phyloP scores from a whole-genome alignment of 2,329 filamentous ascomycete species.

The Colletotrichum ledebouriae region DNA sequence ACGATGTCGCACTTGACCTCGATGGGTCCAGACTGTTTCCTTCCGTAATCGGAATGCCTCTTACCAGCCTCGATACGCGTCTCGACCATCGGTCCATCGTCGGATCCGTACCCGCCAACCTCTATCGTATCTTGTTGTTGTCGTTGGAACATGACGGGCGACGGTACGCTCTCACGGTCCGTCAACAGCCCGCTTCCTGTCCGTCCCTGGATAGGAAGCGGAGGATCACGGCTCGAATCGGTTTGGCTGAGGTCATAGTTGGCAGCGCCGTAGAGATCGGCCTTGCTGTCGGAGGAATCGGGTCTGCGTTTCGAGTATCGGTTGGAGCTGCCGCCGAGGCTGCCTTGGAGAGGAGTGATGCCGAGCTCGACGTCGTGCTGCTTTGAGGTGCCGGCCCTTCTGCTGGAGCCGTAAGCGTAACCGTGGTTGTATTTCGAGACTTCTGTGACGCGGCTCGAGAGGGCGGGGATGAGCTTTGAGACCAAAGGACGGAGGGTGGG shows the following conservation, averaged over 20 bases:
- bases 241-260: constrained; percentile 18
- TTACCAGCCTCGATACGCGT: constrained; percentile 26
- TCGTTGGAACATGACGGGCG: constrained; percentile 16
- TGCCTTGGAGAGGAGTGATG: not conserved
- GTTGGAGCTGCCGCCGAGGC: not conserved
- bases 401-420: constrained; percentile 8
- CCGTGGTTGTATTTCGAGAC: constrained; percentile 13
- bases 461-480: constrained; percentile 21
- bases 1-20: constrained; percentile 32
- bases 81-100: not conserved
- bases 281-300: constrained; percentile 24
- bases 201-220: not conserved
- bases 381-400: not conserved
- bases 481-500: constrained; percentile 46
- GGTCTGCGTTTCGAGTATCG: not conserved
- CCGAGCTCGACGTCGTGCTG: constrained; percentile 32
- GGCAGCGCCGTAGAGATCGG: constrained; percentile 24
- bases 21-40: constrained; percentile 16
- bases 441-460: constrained; percentile 18
- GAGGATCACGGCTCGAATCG: not conserved
- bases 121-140: constrained; percentile 9
- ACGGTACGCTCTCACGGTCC: constrained; percentile 6
- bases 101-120: not conserved
- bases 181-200: not conserved
- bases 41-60: not conserved